These are phyloP conservation scores for Penstemon eatonii DNA, from an alignment of 257 asterid species.

Conservation along the genomic window DNA sequence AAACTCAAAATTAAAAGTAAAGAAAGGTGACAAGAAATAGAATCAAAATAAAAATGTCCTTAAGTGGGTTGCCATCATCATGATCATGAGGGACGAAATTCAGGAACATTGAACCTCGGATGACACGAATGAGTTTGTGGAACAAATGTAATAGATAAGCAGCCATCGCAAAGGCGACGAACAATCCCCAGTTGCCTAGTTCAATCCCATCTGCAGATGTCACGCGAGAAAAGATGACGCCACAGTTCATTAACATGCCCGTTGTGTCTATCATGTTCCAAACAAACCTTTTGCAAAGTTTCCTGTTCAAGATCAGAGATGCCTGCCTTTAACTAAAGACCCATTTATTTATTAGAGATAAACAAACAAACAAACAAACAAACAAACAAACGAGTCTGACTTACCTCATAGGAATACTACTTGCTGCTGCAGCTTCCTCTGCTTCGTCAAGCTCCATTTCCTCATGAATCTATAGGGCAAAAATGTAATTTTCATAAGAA, in stretches of 20 bases:
- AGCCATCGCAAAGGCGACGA: slow-evolving; percentile 17
- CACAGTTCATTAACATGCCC: slow-evolving; percentile 27
- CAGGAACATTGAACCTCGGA: not conserved
- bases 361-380: not conserved
- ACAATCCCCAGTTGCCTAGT: slow-evolving; percentile 25
- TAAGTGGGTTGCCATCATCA: not conserved
- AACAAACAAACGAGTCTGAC: no score
- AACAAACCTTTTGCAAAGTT: slow-evolving; percentile 17
- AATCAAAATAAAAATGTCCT: slow-evolving; percentile 20
- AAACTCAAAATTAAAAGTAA: not conserved
- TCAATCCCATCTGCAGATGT: slow-evolving; percentile 13
- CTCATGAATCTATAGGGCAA: not conserved
- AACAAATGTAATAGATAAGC: slow-evolving; percentile 31
- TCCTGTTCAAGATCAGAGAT: slow-evolving; percentile 18
- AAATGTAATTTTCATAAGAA: not conserved
- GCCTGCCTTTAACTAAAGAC: no score
- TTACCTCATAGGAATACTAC: slow-evolving; percentile 1
- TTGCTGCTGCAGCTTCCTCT: not conserved
- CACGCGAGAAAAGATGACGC: not conserved
- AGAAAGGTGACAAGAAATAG: slow-evolving; percentile 13
- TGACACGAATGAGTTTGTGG: slow-evolving; percentile 17
- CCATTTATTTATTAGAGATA: no score
- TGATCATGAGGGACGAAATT: not conserved
- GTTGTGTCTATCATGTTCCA: slow-evolving; percentile 23
- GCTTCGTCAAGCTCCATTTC: not conserved